Base-by-base conservation (phyloP, 2,329 filamentous ascomycete species). In the Apiospora sp. region DNA sequence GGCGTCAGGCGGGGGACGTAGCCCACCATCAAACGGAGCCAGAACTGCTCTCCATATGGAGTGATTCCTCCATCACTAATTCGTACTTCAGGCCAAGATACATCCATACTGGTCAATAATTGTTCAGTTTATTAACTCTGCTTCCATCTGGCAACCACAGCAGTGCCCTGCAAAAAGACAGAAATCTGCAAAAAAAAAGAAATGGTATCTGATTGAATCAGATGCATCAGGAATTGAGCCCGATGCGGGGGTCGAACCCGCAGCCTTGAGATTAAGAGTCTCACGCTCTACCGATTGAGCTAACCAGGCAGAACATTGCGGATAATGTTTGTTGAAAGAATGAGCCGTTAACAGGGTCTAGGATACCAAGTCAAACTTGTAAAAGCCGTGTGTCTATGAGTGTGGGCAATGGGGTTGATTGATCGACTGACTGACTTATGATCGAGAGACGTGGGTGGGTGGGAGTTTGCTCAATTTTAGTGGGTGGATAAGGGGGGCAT, bases 231-330 rank as follows among this genome's bases (percentile, higher is more conserved):
- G 79, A 80, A 78, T 81, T 81, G 79, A 82, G 81, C 81, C 80
- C 80, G 77, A 82, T 80, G 83, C 82, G 83, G 84, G 83, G 83
- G 83, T 84, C 83, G 80, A 75, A 75, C 67, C 77, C 77, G 76
- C 76, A 76, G 74, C 76, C 76, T 79, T 78, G 76, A 78, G 76
- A 89, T 78, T 86, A 86, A 86, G 90, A 92, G 90, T 91, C 90
- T 91, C 87, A 91, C 90, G 90, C 89, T 92, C 90, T 92, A 91
- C 88, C 88, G 88, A 90, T 90, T 90, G 88, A 90, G 88, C 88
- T 90, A 91, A 86, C 87, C 86, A 48, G 67, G 67, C 67, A 41
- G n/a, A n/a, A 30, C 27, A 30, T 30, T 2, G 27, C 41, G 58
- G 58, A 41, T 64, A 22, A 12, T n/a, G 41, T 41, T 64, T 64